Evolutionary conservation across 2,329 filamentous ascomycete species (phyloP), one percentile per base, ranked within the genome.

Genomic region (Fusarium abutilonis): DNA sequence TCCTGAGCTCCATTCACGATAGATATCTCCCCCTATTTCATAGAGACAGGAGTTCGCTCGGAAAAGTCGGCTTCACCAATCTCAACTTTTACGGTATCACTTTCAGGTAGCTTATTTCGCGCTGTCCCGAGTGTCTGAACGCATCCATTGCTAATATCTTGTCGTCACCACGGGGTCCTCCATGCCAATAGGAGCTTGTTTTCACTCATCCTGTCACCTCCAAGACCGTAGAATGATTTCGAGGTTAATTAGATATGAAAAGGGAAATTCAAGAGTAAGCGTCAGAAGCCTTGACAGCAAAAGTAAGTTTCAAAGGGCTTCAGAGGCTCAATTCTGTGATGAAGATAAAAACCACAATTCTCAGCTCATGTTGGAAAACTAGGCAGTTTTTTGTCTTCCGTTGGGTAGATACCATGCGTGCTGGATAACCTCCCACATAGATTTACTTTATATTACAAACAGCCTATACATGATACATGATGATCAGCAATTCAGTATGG

Each of bases 11-110:
- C 19, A 23, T 11, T 14, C 11, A 19, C 17, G 9, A 31, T 8
- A 35, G 36, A 39, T 31, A 19, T 32, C 31, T 52, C 28, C 43
- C 43, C 29, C 3, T 49, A 11, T 34, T 23, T 10, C 9, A 23
- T 23, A 28, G 34, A 11, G n/a, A 52, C 23, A 32, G 26, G 50
- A 49, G 26, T 19, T 14, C 49, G 26, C 23, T 29, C 43, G 50
- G 43, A 15, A 26, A n/a, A 6, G 5, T 26, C 17, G 26, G 42
- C 6, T 21, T 19, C 15, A 17, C 10, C 15, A 48, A 31, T 17
- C 26, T 48, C 9, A 9, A 35, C 9, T 13, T 38, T n/a, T 6
- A 13, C 43, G 50, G 32, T 19, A 29, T 29, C 17, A n/a, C 13
- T 19, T 9, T 6, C 7, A 17, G 11, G 23, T 9, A 31, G 26